A percentile compares a stretch with the other conserved stretches of the same genome.
Conservation (phyloP, 345 rosid species). For the Gossypium turneri region DNA sequence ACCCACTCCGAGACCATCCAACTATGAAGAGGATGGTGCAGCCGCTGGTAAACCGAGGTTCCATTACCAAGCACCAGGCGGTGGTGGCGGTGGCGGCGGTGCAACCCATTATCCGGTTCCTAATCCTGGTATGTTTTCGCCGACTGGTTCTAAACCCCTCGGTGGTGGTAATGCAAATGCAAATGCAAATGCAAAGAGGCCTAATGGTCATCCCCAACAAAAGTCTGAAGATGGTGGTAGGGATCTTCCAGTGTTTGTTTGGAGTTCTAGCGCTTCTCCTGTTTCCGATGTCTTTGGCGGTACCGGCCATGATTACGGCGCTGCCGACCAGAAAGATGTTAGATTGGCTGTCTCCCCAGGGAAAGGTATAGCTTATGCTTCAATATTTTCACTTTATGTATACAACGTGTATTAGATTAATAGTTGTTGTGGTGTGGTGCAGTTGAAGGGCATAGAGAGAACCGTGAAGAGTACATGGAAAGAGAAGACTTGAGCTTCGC, state of each 20-base stretch:
- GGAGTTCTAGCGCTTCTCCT: conserved; percentile 97
- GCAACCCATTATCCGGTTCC: conserved; percentile 76
- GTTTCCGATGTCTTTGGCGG: conserved; percentile 86
- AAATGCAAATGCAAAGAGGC: conserved; percentile 36
- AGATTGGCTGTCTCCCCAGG: conserved; percentile 77
- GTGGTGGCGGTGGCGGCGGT: too few relatives aligned
- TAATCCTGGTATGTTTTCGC: conserved; percentile 95
- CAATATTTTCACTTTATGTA: not conserved
- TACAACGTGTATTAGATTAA: not conserved
- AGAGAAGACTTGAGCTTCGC: conserved; percentile 82
- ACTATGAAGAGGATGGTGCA: too few relatives aligned
- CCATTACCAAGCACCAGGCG: too few relatives aligned
- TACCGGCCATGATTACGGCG: conserved; percentile 32
- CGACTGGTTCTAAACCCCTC: conserved; percentile 39
- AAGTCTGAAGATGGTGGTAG: conserved; percentile 47
- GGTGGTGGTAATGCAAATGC: conserved; percentile 33
- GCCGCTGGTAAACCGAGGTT: too few relatives aligned
- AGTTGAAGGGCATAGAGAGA: conserved; percentile 38
- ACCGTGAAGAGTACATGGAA: conserved; percentile 49
- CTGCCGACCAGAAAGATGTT: conserved; percentile 59
- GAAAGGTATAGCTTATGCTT: conserved; percentile 39
- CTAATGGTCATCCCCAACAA: not conserved
- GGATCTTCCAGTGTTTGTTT: conserved; percentile 95
- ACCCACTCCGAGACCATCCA: too few relatives aligned
- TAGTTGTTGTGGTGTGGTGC: not conserved